These are phyloP conservation scores for Paramecium biaurelia DNA, from an alignment of 73 alveolate genomes.

Conservation along the genomic window DNA sequence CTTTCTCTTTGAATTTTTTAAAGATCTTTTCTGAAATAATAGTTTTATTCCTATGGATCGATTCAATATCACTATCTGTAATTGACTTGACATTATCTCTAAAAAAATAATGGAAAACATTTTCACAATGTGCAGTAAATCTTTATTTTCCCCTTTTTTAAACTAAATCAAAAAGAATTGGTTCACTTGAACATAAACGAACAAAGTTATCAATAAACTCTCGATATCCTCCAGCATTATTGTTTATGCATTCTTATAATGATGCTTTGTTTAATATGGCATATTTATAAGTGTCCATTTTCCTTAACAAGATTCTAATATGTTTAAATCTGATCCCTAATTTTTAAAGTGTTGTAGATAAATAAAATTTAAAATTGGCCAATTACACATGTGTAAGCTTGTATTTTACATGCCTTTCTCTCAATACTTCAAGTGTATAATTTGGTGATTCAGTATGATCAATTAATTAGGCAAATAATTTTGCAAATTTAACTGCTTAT, in stretches of 20 bases:
- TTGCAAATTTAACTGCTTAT: conserved; percentile 21
- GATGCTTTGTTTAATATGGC: background rate
- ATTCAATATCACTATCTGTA: background rate
- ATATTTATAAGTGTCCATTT: conserved; percentile 29
- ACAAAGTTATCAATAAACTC: conserved; percentile 13
- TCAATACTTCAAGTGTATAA: conserved; percentile 34
- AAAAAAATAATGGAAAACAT: background rate
- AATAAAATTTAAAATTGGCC: conserved; percentile 28
- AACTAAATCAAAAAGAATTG: conserved; percentile 6
- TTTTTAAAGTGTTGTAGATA: background rate
- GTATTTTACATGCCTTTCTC: conserved; percentile 45
- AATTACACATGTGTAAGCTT: conserved; percentile 21
- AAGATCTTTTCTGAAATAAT: background rate
- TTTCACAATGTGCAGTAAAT: conserved; percentile 40
- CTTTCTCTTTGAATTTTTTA: background rate
- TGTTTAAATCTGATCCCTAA: background rate
- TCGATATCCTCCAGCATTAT: background rate
- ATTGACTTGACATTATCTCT: conserved; percentile 24
- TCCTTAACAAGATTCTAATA: background rate
- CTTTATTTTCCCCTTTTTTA: background rate
- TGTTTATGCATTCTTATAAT: background rate
- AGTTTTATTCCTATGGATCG: background rate
- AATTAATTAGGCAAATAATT: conserved; percentile 15
- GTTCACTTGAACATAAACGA: conserved; percentile 4
- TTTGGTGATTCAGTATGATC: conserved; percentile 48